phyloP scores from a whole-genome alignment of 768 basidiomycete species.

The Lactifluus rugatus region DNA sequence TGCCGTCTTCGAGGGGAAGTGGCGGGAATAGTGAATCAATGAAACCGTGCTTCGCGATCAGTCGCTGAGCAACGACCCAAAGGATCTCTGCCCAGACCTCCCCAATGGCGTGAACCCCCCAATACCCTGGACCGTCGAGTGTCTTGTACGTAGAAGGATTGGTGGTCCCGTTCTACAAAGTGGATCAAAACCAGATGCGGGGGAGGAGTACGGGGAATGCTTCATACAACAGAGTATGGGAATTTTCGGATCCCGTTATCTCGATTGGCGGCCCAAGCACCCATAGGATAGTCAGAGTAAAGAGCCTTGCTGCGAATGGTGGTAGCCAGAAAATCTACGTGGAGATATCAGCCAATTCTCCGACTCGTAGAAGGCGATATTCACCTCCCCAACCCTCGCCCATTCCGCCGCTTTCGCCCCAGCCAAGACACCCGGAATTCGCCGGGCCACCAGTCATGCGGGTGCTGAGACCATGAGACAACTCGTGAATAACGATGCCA shows the following conservation, averaged over 20 bases:
- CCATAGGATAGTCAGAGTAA: conserved; percentile 84
- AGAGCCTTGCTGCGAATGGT: conserved; percentile 64
- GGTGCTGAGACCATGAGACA: conserved; percentile 84
- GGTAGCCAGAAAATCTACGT: conserved; percentile 73
- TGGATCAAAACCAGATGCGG: background rate
- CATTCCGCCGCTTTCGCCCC: conserved; percentile 96
- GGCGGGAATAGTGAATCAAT: conserved; percentile 76
- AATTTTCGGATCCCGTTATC: conserved; percentile 77
- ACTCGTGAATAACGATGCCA: conserved; percentile 91
- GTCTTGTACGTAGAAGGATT: conserved; percentile 95
- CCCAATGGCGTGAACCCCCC: conserved; percentile 86
- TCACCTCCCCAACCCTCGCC: conserved; percentile 91
- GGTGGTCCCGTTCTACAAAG: conserved; percentile 41
- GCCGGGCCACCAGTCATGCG: conserved; percentile 89
- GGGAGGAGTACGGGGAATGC: background rate
- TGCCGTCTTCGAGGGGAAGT: conserved; percentile 49
- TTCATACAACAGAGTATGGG: conserved; percentile 56
- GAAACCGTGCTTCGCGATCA: conserved; percentile 81
- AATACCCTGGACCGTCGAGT: conserved; percentile 88
- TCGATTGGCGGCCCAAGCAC: conserved; percentile 86
- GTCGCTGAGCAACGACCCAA: conserved; percentile 63
- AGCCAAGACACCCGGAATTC: conserved; percentile 89
- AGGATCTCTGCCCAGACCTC: conserved; percentile 95
- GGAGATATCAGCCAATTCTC: background rate
- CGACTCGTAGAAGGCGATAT: conserved; percentile 7